Evolutionary conservation across 805 yeast species (phyloP).

Genomic region (Schwanniomyces sp.): DNA sequence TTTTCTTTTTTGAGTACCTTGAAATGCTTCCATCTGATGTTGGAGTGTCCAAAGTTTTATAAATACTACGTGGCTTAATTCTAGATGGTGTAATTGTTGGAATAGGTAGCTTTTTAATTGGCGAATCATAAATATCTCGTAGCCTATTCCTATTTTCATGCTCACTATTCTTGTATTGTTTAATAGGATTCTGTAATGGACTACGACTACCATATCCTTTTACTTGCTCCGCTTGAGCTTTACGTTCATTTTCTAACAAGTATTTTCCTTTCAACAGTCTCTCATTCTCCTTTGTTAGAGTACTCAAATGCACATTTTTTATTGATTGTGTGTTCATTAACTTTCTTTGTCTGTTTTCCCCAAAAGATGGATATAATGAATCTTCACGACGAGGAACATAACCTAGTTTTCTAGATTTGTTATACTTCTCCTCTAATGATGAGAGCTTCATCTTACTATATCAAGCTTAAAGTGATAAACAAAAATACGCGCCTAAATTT

Average conservation of each 20-base stretch:
- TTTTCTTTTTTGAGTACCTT: neutral
- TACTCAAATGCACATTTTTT: neutral
- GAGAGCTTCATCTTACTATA: constrained; percentile 1
- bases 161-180: neutral
- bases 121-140: constrained; percentile 1
- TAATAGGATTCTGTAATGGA: neutral
- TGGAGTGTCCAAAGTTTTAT: constrained; percentile 8
- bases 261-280: neutral
- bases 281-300: neutral
- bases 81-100: constrained; percentile 7
- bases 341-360: neutral
- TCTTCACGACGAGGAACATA: constrained; percentile 1
- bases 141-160: neutral
- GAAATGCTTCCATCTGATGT: neutral
- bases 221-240: neutral
- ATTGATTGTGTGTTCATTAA: constrained; percentile 2
- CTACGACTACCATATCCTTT: neutral
- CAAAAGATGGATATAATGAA: constrained; percentile 1
- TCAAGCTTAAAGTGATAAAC: constrained; percentile 13
- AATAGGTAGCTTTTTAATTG: constrained; percentile 3
- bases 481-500: constrained; percentile 7
- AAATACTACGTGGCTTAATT: constrained; percentile 8
- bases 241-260: neutral
- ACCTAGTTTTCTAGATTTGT: constrained; percentile 5
- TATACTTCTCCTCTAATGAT: constrained; percentile 9